Conservation (phyloP, 2,329 filamentous ascomycete genomes). For the Cercospora sp. region DNA sequence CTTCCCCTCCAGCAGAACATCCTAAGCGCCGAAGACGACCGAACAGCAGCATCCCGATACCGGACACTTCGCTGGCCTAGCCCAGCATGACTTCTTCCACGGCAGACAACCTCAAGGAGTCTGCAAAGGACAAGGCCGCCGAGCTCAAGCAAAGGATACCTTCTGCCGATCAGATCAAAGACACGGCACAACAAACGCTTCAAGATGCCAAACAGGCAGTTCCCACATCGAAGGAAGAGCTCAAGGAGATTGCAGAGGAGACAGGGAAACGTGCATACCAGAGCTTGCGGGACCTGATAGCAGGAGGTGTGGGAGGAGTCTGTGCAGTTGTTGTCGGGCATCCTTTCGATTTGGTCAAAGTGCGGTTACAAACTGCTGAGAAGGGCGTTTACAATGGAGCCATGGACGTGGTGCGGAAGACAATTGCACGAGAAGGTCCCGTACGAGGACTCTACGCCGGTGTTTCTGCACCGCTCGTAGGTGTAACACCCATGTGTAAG, state of each 20-base stretch:
- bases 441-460: constrained; percentile 85
- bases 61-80: constrained; percentile 10
- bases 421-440: constrained; percentile 81
- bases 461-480: constrained; percentile 89
- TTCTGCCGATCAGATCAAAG: constrained; percentile 21
- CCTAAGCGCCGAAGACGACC: not conserved
- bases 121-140: constrained; percentile 24
- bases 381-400: constrained; percentile 87
- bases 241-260: constrained; percentile 55
- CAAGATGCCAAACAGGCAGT: constrained; percentile 27
- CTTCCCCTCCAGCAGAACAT: not conserved
- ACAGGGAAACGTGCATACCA: constrained; percentile 58
- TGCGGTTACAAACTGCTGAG: constrained; percentile 93
- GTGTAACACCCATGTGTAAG: constrained; percentile 98
- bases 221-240: constrained; percentile 43
- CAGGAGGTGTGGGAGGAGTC: constrained; percentile 88
- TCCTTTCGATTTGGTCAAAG: constrained; percentile 97
- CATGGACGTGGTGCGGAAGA: constrained; percentile 87
- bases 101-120: constrained; percentile 24
- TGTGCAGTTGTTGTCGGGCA: constrained; percentile 92
- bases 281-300: constrained; percentile 76
- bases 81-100: constrained; percentile 24
- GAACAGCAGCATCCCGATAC: not conserved
- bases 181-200: constrained; percentile 22
- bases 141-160: constrained; percentile 25